Evolutionary conservation across 441 rosid species (phyloP), one percentile per base, ranked within the genome.

Genomic region (Kokia cookei): DNA sequence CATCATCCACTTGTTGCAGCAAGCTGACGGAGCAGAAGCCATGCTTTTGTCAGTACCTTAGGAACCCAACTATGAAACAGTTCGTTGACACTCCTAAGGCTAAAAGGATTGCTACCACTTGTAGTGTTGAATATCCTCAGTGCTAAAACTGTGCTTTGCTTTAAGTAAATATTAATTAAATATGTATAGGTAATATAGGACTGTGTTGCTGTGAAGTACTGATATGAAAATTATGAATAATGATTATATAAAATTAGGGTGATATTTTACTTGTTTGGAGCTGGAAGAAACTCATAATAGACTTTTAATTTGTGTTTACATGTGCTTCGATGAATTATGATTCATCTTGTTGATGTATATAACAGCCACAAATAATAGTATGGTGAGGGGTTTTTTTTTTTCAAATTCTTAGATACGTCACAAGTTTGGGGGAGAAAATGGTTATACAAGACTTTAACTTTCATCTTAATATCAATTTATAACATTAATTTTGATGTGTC

Each of bases 1-100:
- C 89, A 0, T 61, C 88, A 0, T 3, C 69, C 54, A 24, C 51
- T 3, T 86, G 90, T 65, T 86, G 90, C 81, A 61, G 58, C 75
- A 84, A 80, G 71, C 37, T 86, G 73, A 84, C 68, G 79, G 81
- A 82, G 67, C 87, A 87, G 69, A 69, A 72, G 59, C 80, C 84
- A 24, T 87, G 91, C 73, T 77, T 87, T 32, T 87, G 91, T 71
- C 55, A 62, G 19, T 85, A 85, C 60, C 29, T 81, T 4, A 76
- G 80, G 60, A 11, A 88, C 55, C 91, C 89, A 0, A 26, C 54
- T 67, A 76, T 84, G 15, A 72, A 72, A 43, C 74, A 73, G 77
- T 72, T 73, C 59, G 74, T 86, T 4, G 77, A 67, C 79, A 79
- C 84, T 67, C 90, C 83, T 8, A 82, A 83, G 62, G 87, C 87